phyloP scores from a whole-genome alignment of 2,329 filamentous ascomycete genomes.

The Orbilia oligospora region DNA sequence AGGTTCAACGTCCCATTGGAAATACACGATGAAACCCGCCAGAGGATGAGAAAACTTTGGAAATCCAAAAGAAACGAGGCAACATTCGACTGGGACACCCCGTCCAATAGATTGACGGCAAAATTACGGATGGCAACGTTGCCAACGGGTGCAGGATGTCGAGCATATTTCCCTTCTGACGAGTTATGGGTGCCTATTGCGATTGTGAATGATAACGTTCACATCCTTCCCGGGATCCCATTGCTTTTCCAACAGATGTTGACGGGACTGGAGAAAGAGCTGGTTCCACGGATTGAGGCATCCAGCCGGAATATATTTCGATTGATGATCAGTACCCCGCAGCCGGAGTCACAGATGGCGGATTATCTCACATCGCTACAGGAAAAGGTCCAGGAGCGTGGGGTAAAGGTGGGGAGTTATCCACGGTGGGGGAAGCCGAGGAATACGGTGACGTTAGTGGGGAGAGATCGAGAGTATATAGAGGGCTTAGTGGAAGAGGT shows the following conservation, averaged over 20 bases:
- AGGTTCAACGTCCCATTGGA: slow-evolving; percentile 77
- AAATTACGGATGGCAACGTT: slow-evolving; percentile 92
- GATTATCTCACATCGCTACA: slow-evolving; percentile 86
- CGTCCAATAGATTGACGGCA: slow-evolving; percentile 82
- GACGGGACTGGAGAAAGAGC: slow-evolving; percentile 76
- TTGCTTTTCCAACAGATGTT: slow-evolving; percentile 84
- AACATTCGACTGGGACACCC: slow-evolving; percentile 86
- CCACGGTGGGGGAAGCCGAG: slow-evolving; percentile 88
- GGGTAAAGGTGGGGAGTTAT: slow-evolving; percentile 95
- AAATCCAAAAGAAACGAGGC: slow-evolving; percentile 79
- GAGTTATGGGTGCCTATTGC: slow-evolving; percentile 91
- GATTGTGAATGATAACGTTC: slow-evolving; percentile 91
- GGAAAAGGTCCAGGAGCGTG: slow-evolving; percentile 78
- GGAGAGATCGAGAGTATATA: slow-evolving; percentile 80
- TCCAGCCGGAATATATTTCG: slow-evolving; percentile 81
- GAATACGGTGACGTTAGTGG: slow-evolving; percentile 92
- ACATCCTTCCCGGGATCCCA: slow-evolving; percentile 92
- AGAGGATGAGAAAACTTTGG: slow-evolving; percentile 85
- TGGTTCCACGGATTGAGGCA: slow-evolving; percentile 80
- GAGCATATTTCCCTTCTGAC: slow-evolving; percentile 83
- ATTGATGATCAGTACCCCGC: slow-evolving; percentile 86
- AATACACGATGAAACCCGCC: slow-evolving; percentile 82
- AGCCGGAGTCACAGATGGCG: slow-evolving; percentile 88
- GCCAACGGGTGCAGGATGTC: slow-evolving; percentile 79
- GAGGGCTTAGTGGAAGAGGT: slow-evolving; percentile 80